Evolutionary conservation across 495 filamentous ascomycete species (phyloP), one percentile per base, ranked within the genome.

Genomic region (Talaromyces thailandensis): DNA sequence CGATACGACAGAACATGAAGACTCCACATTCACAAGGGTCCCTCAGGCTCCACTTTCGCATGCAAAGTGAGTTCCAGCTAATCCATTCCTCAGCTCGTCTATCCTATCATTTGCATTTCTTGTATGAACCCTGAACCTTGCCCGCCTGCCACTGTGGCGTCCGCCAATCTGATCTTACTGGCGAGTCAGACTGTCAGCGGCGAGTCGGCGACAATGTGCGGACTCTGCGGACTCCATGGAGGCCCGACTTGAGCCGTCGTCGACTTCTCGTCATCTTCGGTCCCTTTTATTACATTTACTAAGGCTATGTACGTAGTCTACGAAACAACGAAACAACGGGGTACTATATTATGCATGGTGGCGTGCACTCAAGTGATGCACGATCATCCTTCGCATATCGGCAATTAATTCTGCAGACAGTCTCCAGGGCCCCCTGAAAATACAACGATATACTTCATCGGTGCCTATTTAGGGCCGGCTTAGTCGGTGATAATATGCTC

Each of bases 321-420:
- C 51, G 51, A 26, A 55, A 55, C 51, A 23, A 28, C 51, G 51
- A 16, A 55, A 55, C 6, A 28, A 28, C 51, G 23, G 51, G 23
- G 16, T 28, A 16, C 23, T 55, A 24, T 55, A 24, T 25, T 28
- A 55, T 55, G 51, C 51, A 55, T 55, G 51, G 50, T 55, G 51
- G 51, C 51, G 51, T 23, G 51, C 12, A 25, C 51, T 55, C 8
- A 55, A 55, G 14, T 23, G 21, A 55, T 16, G 23, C 51, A 55
- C 51, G 51, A 28, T 55, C 51, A 23, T 55, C 51, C 51, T 6
- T 25, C 51, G 51, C 51, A 55, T 55, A n/a, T 55, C 51, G 51
- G 51, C 26, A 55, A 14, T 55, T 55, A 25, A 55, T 28, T 25
- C 11, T 6, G n/a, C n/a, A 55, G 26, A 55, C 18, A 48, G 7